These are phyloP conservation scores for Beta macrorhiza DNA, from an alignment of 179 eudicot species.

Conservation along the genomic window DNA sequence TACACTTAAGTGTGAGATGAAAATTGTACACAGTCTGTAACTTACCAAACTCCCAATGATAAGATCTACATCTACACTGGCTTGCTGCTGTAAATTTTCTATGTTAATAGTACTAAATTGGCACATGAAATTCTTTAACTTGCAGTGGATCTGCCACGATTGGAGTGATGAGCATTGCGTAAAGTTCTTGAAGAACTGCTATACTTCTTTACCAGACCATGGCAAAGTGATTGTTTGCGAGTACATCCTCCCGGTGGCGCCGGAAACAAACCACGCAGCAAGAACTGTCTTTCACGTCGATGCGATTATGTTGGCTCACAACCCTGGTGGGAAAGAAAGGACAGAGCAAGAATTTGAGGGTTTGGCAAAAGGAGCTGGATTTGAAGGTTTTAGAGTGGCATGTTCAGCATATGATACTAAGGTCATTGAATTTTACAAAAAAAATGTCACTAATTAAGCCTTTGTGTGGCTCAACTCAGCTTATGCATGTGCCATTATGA, in stretches of 20 bases:
- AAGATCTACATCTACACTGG: too few species aligned
- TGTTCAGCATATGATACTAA: conserved; percentile 37
- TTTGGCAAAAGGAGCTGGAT: conserved; percentile 57
- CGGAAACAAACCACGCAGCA: conserved; percentile 37
- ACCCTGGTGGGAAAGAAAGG: conserved; percentile 68
- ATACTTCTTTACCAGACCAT: conserved; percentile 39
- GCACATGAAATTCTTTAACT: background rate
- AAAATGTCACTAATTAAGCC: background rate
- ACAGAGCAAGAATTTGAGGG: conserved; percentile 45
- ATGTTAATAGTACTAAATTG: background rate
- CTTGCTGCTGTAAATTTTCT: too few species aligned
- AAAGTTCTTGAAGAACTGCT: conserved; percentile 57
- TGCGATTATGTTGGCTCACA: conserved; percentile 41
- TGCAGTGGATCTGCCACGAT: conserved; percentile 57
- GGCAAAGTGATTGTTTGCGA: conserved; percentile 67
- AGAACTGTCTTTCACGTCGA: conserved; percentile 35
- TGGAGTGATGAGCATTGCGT: conserved; percentile 64
- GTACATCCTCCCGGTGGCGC: conserved; percentile 42
- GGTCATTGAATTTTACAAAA: conserved; percentile 57
- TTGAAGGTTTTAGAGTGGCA: conserved; percentile 32
- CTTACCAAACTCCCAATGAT: too few species aligned
- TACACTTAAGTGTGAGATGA: too few species aligned
- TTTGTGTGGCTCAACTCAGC: background rate
- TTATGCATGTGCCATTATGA: background rate
- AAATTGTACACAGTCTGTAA: too few species aligned